phyloP scores from a whole-genome alignment of 1,139 yeast genomes.

The Geotrichum cucujoidarum region DNA sequence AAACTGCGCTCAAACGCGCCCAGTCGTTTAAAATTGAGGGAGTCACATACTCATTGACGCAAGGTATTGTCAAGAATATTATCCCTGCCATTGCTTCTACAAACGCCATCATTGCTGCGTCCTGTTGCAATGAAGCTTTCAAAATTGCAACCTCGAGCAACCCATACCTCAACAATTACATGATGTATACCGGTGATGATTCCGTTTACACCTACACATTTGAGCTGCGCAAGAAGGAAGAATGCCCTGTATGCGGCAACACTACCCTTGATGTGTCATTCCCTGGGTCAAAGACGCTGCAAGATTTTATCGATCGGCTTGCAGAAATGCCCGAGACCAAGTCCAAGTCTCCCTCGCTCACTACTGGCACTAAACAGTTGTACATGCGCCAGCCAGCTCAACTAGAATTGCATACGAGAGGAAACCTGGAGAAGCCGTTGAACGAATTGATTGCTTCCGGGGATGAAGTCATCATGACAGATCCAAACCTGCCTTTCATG shows the following conservation, averaged over 20 bases:
- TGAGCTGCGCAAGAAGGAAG: conserved; percentile 51
- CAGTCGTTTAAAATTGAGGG: conserved; percentile 58
- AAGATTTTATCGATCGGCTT: conserved; percentile 45
- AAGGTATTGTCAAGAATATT: conserved; percentile 87
- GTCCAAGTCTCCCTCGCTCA: conserved; percentile 49
- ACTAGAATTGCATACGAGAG: conserved; percentile 47
- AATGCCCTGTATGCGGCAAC: conserved; percentile 74
- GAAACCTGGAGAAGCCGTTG: conserved; percentile 43
- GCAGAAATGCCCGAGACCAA: conserved; percentile 38
- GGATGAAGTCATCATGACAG: conserved; percentile 56
- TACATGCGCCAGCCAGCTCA: conserved; percentile 51
- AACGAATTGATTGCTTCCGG: conserved; percentile 40
- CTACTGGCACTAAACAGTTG: conserved; percentile 42
- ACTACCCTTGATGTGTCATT: conserved; percentile 38
- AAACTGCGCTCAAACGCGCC: conserved; percentile 58
- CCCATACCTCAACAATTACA: conserved; percentile 69
- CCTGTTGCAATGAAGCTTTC: conserved; percentile 84
- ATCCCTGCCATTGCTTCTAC: conserved; percentile 95
- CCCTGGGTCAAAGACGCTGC: conserved; percentile 43
- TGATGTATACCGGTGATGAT: conserved; percentile 81
- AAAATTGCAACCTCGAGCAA: conserved; percentile 67
- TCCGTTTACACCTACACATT: conserved; percentile 73
- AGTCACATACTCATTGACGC: conserved; percentile 63
- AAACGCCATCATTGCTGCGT: conserved; percentile 87
- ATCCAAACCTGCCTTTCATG: conserved; percentile 49